Evolutionary conservation across 441 rosid species (phyloP).

Genomic region (Pelargonium fulgidum): DNA sequence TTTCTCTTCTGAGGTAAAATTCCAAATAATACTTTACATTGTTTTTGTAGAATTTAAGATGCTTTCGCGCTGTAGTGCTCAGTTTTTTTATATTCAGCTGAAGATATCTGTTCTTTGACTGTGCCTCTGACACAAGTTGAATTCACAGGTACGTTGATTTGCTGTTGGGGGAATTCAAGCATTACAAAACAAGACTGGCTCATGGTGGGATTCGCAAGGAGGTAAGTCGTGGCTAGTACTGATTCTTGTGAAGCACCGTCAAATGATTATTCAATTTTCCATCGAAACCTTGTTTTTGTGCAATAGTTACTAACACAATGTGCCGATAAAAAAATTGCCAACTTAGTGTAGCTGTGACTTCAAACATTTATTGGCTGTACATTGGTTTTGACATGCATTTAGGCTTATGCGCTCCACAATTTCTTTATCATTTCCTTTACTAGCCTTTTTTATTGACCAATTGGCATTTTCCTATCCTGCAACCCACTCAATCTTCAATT

Average conservation of each 20-base stretch:
- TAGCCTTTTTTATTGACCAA: not conserved
- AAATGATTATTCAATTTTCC: not conserved
- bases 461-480: not conserved
- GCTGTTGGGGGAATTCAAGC: slow-evolving; percentile 90
- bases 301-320: not conserved
- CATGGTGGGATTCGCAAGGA: slow-evolving; percentile 84
- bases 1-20: not conserved
- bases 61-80: slow-evolving; percentile 3
- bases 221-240: slow-evolving; percentile 37
- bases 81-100: not conserved
- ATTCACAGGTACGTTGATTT: slow-evolving; percentile 84
- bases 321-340: not conserved
- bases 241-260: not conserved
- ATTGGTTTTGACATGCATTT: not conserved
- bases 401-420: not conserved
- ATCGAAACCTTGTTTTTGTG: not conserved
- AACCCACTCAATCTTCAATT: not conserved
- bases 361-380: not conserved
- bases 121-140: slow-evolving; percentile 13
- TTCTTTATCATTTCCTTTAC: slow-evolving; percentile 1
- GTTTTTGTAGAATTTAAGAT: not conserved
- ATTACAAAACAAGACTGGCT: slow-evolving; percentile 88
- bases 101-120: not conserved
- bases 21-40: not conserved
- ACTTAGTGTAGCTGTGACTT: not conserved